Evolutionary conservation across 2,329 filamentous ascomycete species (phyloP).

Genomic region (Ophiostoma ulmi): DNA sequence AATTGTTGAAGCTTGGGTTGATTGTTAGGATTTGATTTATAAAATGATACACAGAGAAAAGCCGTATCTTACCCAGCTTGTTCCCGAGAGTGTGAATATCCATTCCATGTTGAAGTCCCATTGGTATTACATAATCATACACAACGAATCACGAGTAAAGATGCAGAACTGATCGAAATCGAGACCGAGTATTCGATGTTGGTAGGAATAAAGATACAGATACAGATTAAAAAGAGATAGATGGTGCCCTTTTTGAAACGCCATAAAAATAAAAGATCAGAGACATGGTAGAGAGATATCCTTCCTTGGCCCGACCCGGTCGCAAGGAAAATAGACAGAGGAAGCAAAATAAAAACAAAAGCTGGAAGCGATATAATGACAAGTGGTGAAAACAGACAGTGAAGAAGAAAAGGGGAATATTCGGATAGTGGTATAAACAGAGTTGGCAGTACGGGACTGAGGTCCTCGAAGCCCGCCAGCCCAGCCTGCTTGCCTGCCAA

Average conservation of each 20-base stretch:
- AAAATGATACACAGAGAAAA: background rate
- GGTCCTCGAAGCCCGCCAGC: background rate
- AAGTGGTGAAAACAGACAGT: background rate
- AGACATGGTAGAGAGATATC: background rate
- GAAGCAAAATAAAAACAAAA: background rate
- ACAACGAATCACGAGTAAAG: background rate
- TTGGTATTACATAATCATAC: background rate
- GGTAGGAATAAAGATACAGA: background rate
- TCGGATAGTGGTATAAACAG: background rate
- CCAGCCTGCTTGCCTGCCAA: slow-evolving; percentile 3
- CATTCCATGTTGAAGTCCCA: background rate
- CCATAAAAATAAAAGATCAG: background rate
- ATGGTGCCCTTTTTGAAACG: slow-evolving; percentile 4
- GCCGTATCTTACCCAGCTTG: background rate
- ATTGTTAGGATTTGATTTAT: background rate
- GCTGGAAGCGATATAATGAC: slow-evolving; percentile 1
- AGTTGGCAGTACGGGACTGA: background rate
- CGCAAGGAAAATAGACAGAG: too few species aligned
- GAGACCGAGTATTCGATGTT: background rate
- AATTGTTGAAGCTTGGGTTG: background rate
- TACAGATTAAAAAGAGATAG: slow-evolving; percentile 11
- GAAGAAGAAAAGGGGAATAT: background rate
- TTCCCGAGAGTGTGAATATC: background rate
- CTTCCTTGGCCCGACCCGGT: background rate
- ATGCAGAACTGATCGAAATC: background rate